Percentiles rank a stretch among this genome's conserved stretches.
Conservation (phyloP, 495 filamentous ascomycete species). For the Hypoxylon perforatum region DNA sequence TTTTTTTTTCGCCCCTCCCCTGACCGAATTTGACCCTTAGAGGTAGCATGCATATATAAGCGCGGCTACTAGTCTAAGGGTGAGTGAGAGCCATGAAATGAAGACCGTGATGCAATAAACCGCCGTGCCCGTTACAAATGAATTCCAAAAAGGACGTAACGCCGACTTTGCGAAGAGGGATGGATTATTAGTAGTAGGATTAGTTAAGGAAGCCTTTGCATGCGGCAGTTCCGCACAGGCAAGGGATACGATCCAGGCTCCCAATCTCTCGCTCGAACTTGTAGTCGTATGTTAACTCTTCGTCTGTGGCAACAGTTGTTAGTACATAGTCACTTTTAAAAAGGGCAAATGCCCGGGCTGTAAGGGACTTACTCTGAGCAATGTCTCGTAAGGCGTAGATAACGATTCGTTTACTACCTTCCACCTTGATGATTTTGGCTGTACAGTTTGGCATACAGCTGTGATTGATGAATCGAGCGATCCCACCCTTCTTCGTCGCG, state of each 20-base stretch:
- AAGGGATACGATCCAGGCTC: constrained; percentile 94
- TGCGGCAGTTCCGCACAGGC: constrained; percentile 91
- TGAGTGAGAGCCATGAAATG: constrained; percentile 18
- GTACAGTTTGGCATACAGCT: constrained; percentile 98
- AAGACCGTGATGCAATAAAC: constrained; percentile 36
- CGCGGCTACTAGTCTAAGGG: constrained; percentile 20
- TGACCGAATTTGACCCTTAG: constrained; percentile 17
- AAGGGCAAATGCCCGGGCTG: background rate
- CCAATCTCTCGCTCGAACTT: constrained; percentile 98
- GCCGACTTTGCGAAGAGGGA: background rate
- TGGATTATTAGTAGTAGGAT: constrained; percentile 43
- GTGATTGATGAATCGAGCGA: constrained; percentile 99
- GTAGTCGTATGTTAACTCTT: constrained; percentile 99
- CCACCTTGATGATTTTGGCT: constrained; percentile 99
- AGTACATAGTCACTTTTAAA: constrained; percentile 45
- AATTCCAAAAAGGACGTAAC: constrained; percentile 19
- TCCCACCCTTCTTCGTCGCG: constrained; percentile 97
- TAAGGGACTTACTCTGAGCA: constrained; percentile 79
- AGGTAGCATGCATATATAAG: constrained; percentile 42
- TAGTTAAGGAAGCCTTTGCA: constrained; percentile 99
- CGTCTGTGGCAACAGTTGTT: constrained; percentile 71
- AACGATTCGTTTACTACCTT: constrained; percentile 98
- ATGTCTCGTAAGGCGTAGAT: constrained; percentile 98
- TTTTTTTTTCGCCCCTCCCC: constrained; percentile 17
- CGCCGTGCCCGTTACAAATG: constrained; percentile 20